A percentile compares a stretch with the other conserved stretches of the same genome.
These are phyloP conservation scores for Curvularia verruculosa DNA, from an alignment of 2,329 filamentous ascomycete species.

Conservation along the genomic window DNA sequence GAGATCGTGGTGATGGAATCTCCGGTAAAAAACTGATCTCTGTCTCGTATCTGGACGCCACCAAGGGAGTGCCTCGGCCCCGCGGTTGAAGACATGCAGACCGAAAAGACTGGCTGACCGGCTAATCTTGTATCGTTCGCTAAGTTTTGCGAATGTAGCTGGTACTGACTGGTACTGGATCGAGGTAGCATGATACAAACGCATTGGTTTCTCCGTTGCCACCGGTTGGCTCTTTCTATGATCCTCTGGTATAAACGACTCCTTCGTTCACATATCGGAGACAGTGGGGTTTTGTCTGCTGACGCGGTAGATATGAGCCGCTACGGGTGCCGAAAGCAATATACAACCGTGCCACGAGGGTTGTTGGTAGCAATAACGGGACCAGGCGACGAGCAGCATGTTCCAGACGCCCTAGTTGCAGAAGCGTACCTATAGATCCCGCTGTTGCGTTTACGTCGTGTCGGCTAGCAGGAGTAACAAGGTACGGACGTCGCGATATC, in stretches of 20 bases:
- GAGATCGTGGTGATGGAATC: background rate
- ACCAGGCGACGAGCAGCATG: background rate
- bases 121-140: conserved; percentile 19
- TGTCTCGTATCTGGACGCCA: background rate
- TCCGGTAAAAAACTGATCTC: background rate
- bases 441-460: background rate
- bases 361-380: background rate
- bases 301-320: background rate
- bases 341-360: background rate
- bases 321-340: background rate
- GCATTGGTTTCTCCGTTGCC: background rate
- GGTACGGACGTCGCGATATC: background rate
- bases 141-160: background rate
- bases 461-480: conserved; percentile 10
- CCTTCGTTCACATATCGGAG: background rate
- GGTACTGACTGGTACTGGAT: background rate
- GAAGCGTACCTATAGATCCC: conserved; percentile 3
- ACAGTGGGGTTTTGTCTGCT: background rate
- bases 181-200: background rate
- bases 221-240: background rate
- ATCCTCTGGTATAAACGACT: background rate
- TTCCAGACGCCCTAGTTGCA: conserved; percentile 10
- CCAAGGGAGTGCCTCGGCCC: background rate
- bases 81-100: background rate
- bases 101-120: conserved; percentile 18